Conservation (phyloP, 2,329 filamentous ascomycete genomes). For the Rhynchosporium secalis region DNA sequence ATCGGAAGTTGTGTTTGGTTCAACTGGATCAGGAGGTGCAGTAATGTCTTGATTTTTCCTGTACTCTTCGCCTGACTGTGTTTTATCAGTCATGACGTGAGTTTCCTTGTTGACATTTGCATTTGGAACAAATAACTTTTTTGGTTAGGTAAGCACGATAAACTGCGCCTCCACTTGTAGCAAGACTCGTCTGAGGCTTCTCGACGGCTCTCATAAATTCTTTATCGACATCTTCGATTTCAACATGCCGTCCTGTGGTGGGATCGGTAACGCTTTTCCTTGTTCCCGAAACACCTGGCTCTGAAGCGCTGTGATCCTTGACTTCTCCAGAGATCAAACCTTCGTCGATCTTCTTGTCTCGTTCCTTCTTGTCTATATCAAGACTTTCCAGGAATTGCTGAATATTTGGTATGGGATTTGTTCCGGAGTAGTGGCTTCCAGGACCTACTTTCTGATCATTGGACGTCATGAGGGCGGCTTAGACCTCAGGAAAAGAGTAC, state of each 20-base stretch:
- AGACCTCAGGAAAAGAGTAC: too few relatives aligned
- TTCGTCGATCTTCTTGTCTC: constrained; percentile 70
- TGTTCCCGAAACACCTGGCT: constrained; percentile 42
- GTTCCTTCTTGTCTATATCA: constrained; percentile 74
- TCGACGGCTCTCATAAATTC: constrained; percentile 69
- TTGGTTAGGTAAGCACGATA: not conserved
- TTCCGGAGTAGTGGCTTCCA: constrained; percentile 75
- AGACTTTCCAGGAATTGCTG: constrained; percentile 78
- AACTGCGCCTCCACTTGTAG: not conserved
- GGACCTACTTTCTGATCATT: constrained; percentile 41
- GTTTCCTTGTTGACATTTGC: constrained; percentile 79
- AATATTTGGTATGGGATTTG: constrained; percentile 84
- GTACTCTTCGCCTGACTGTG: constrained; percentile 77
- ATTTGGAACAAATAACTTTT: constrained; percentile 79
- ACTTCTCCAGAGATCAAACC: constrained; percentile 41
- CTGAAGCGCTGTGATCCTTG: constrained; percentile 46
- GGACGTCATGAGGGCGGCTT: constrained; percentile 15
- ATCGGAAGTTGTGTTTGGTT: constrained; percentile 80
- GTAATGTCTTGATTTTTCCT: constrained; percentile 84
- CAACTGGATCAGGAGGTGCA: constrained; percentile 84
- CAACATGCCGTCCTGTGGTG: constrained; percentile 80
- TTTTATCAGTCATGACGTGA: constrained; percentile 67
- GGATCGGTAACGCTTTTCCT: constrained; percentile 76
- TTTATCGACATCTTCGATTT: constrained; percentile 78
- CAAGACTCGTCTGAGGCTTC: constrained; percentile 61